Conservation (phyloP, 805 yeast genomes). For the Saccharomycopsis capsularis region DNA sequence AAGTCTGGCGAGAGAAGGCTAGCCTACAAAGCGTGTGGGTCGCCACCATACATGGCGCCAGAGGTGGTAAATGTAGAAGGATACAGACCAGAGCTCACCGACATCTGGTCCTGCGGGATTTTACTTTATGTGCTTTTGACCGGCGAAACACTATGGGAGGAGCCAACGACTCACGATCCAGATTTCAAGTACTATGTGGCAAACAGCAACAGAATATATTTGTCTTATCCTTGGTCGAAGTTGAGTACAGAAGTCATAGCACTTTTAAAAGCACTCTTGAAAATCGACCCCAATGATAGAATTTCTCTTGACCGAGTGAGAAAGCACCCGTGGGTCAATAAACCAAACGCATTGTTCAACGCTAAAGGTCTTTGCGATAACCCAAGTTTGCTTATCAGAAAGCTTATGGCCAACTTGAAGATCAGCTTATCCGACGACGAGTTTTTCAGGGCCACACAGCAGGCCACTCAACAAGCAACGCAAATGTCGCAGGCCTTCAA, state of each 20-base stretch:
- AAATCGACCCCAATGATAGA: conserved; percentile 41
- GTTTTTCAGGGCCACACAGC: conserved; percentile 26
- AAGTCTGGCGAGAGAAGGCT: conserved; percentile 40
- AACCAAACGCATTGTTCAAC: conserved; percentile 37
- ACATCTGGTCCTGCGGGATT: conserved; percentile 67
- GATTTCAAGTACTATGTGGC: conserved; percentile 38
- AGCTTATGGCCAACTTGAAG: conserved; percentile 44
- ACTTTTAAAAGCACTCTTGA: conserved; percentile 45
- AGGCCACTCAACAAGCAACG: conserved; percentile 20
- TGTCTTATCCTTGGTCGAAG: conserved; percentile 48
- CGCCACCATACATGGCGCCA: conserved; percentile 77
- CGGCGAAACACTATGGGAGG: conserved; percentile 70
- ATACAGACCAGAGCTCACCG: conserved; percentile 53
- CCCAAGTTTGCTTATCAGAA: conserved; percentile 43
- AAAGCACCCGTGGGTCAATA: conserved; percentile 50
- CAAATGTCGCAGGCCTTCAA: conserved; percentile 17
- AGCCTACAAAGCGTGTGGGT: conserved; percentile 54
- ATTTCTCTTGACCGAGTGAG: conserved; percentile 35
- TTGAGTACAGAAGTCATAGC: conserved; percentile 44
- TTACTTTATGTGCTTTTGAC: conserved; percentile 54
- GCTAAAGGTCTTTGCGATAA: conserved; percentile 46
- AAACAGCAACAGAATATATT: conserved; percentile 32
- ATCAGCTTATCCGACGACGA: conserved; percentile 48
- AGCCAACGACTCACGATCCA: conserved; percentile 46
- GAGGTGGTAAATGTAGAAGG: conserved; percentile 44